Base-by-base conservation (phyloP, 768 basidiomycete genomes). In the Neoboletus brunneissimus region DNA sequence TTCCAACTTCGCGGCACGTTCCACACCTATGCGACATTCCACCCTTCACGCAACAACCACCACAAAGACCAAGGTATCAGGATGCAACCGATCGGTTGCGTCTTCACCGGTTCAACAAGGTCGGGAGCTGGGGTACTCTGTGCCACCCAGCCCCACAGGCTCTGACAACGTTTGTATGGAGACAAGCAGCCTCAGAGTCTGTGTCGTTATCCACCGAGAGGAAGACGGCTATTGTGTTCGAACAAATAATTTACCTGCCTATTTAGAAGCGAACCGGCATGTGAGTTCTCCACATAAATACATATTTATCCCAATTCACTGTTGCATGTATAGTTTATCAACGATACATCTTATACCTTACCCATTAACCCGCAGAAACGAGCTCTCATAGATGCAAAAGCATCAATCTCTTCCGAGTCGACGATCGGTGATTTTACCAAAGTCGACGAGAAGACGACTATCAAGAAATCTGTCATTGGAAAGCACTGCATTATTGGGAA, bases 401-500 rank as follows among this genome's bases (percentile, higher is more conserved):
- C 89, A 2, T 89, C 91, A 62, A 90, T 94, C 56, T 94, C 93
- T 1, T 71, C 79, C 7, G 93, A 96, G 68, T 88, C 87, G 3
- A 81, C 91, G 51, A 78, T 97, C 20, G 94, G 90, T 2, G 83
- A 84, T 45, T 94, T 90, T 1, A 92, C 93, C 13, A 85, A 86
- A 54, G 79, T 98, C 5, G 85, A 84, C 2, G 94, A 95, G 66
- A 82, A 84, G 48, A 83, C 88, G 11, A 85, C 77, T 25, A 87
- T 97, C 67, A 96, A 93, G 68, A 85, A 84, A 64, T 86, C 84
- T 2, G 78, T 91, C 18, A 81, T 94, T 31, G 91, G 91, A 10
- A 79, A 86, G 56, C 93, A 95, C 67, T 94, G 92, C 61, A 74
- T 85, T 16, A 88, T 95, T 51, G 92, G 92, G 3, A 88, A 84